Evolutionary conservation across 2,329 filamentous ascomycete species (phyloP).

Genomic region (Alternaria longipes): DNA sequence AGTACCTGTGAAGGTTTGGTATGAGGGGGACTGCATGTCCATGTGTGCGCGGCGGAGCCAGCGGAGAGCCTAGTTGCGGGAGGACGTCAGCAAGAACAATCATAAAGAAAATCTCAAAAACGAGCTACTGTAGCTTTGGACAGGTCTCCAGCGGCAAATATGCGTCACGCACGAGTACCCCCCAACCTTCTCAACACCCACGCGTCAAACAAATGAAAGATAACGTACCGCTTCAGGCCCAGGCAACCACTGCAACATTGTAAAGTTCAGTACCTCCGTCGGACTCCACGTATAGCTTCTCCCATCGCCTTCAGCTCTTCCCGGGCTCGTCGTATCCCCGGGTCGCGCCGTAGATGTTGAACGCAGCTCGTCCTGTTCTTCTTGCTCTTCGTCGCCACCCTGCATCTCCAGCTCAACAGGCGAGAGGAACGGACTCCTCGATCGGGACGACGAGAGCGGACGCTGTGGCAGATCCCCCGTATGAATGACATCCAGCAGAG

Average conservation of each 20-base stretch:
- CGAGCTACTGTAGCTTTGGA: background rate
- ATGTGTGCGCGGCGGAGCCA: conserved; percentile 56
- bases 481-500: conserved; percentile 45
- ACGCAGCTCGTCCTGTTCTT: conserved; percentile 9
- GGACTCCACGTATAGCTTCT: conserved; percentile 24
- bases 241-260: conserved; percentile 69
- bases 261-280: conserved; percentile 64
- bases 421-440: conserved; percentile 44
- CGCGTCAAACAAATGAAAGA: background rate
- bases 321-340: conserved; percentile 8
- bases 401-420: conserved; percentile 42
- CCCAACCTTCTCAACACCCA: background rate
- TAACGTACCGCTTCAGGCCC: conserved; percentile 62
- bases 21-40: conserved; percentile 27
- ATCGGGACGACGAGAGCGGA: conserved; percentile 29
- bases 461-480: conserved; percentile 26
- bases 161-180: background rate
- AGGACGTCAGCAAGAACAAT: background rate
- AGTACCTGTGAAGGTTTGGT: conserved; percentile 32
- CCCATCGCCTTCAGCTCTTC: background rate
- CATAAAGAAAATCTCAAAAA: background rate
- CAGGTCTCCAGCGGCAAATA: background rate
- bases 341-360: conserved; percentile 1
- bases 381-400: conserved; percentile 17
- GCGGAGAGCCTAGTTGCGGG: conserved; percentile 28